A percentile compares a stretch with the other conserved stretches of the same genome.
phyloP scores from a whole-genome alignment of 2,329 filamentous ascomycete genomes.

The Fusarium dimerum region DNA sequence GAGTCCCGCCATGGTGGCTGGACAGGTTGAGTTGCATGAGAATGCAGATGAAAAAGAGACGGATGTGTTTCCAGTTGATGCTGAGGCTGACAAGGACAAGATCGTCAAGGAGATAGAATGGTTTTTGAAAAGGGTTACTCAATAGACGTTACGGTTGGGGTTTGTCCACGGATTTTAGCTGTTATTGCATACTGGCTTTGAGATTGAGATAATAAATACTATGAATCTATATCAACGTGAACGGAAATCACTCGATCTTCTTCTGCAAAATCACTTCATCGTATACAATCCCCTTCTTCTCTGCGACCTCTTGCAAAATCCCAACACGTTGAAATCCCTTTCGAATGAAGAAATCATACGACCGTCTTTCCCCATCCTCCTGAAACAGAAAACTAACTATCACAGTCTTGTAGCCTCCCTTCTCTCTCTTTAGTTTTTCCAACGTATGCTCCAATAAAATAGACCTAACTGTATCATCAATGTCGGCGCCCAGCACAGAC shows the following conservation, averaged over 20 bases:
- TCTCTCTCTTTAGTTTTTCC: too few species aligned
- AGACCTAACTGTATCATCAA: too few species aligned
- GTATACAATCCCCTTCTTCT: background rate
- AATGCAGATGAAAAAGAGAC: slow-evolving; percentile 28
- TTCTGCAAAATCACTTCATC: background rate
- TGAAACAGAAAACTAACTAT: too few species aligned
- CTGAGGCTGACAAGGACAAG: slow-evolving; percentile 6
- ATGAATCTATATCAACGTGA: too few species aligned
- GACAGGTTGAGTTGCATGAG: slow-evolving; percentile 36
- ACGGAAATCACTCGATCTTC: too few species aligned
- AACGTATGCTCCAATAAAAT: too few species aligned
- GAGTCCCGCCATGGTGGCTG: slow-evolving; percentile 36
- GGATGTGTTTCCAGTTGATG: slow-evolving; percentile 37
- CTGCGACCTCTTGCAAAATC: background rate
- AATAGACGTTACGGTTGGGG: background rate
- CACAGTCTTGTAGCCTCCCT: too few species aligned
- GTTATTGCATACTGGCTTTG: too few species aligned
- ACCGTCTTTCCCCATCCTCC: too few species aligned
- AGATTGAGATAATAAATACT: too few species aligned
- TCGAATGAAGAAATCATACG: background rate
- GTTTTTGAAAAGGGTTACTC: slow-evolving; percentile 8
- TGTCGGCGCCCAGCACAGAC: too few species aligned
- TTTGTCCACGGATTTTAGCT: too few species aligned
- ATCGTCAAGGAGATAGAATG: slow-evolving; percentile 22
- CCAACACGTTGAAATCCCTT: background rate